Evolutionary conservation across 1,139 yeast species (phyloP).

Genomic region (Insectozyma bohioensis): DNA sequence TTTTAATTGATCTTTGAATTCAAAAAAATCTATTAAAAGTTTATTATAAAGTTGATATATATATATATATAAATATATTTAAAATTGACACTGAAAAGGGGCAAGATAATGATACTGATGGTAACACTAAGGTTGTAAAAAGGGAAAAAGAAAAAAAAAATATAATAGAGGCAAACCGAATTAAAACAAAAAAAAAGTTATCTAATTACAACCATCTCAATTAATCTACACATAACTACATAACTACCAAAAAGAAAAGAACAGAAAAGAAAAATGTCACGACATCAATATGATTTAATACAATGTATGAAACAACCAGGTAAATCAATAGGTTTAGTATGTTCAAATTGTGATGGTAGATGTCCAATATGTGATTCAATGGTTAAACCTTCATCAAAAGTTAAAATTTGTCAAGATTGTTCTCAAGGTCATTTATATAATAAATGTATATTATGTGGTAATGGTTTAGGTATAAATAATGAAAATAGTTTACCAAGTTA

Average conservation of each 20-base stretch:
- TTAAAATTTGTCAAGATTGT: constrained; percentile 82
- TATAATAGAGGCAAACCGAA: constrained; percentile 3
- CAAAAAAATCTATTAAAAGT: no score
- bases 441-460: constrained; percentile 77
- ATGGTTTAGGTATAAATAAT: constrained; percentile 41
- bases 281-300: constrained; percentile 85
- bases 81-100: no score
- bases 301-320: constrained; percentile 91
- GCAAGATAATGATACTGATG: constrained; percentile 14
- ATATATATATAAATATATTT: no score
- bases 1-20: no score
- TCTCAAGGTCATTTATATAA: constrained; percentile 61
- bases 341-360: constrained; percentile 86
- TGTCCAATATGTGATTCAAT: constrained; percentile 91
- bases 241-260: constrained; percentile 1
- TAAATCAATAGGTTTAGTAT: constrained; percentile 62
- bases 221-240: no score
- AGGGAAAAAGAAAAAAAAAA: not conserved
- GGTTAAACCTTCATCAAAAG: constrained; percentile 74
- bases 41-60: no score
- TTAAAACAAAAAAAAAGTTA: constrained; percentile 2
- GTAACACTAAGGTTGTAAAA: not conserved
- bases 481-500: constrained; percentile 60
- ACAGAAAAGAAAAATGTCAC: constrained; percentile 56
- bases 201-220: no score